Evolutionary conservation across 1,284 basidiomycete species (phyloP).

Genomic region (Sporisorium scitamineum): DNA sequence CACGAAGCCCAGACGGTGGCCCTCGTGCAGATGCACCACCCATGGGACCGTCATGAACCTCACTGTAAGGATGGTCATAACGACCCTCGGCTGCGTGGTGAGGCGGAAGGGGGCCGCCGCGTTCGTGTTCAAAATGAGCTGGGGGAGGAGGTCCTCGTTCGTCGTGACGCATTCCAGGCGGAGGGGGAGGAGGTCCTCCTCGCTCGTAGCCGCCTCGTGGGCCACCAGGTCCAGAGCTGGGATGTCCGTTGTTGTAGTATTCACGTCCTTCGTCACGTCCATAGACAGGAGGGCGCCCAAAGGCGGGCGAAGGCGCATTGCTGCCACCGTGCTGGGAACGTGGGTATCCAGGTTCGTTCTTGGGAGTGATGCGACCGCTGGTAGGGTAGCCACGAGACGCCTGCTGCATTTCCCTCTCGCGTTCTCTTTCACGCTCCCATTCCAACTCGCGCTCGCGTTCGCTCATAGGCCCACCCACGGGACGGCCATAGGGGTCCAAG

Average conservation of each 20-base stretch:
- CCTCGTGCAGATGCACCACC: conserved; percentile 16
- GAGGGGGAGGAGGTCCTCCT: conserved; percentile 16
- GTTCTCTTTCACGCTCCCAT: conserved; percentile 51
- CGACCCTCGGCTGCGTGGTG: conserved; percentile 24
- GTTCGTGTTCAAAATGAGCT: conserved; percentile 34
- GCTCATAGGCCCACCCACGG: conserved; percentile 39
- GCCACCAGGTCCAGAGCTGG: conserved; percentile 27
- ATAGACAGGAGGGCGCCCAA: conserved; percentile 46
- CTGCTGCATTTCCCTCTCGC: conserved; percentile 46
- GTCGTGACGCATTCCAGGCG: conserved; percentile 36
- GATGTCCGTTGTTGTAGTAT: conserved; percentile 42
- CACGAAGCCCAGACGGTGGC: conserved; percentile 30
- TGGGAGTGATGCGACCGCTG: conserved; percentile 51
- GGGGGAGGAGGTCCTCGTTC: conserved; percentile 43
- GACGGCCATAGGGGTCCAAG: conserved; percentile 47
- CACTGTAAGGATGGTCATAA: conserved; percentile 32
- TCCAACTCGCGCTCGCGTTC: conserved; percentile 54
- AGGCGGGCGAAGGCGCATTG: conserved; percentile 52
- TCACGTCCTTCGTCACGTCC: conserved; percentile 44
- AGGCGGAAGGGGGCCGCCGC: conserved; percentile 33
- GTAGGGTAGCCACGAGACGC: conserved; percentile 37
- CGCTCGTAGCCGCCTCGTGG: conserved; percentile 41
- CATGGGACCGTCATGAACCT: conserved; percentile 28
- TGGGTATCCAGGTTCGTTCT: conserved; percentile 44
- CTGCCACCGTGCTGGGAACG: conserved; percentile 51